phyloP scores from a whole-genome alignment of 2,329 filamentous ascomycete species.

The Fusarium sp. region DNA sequence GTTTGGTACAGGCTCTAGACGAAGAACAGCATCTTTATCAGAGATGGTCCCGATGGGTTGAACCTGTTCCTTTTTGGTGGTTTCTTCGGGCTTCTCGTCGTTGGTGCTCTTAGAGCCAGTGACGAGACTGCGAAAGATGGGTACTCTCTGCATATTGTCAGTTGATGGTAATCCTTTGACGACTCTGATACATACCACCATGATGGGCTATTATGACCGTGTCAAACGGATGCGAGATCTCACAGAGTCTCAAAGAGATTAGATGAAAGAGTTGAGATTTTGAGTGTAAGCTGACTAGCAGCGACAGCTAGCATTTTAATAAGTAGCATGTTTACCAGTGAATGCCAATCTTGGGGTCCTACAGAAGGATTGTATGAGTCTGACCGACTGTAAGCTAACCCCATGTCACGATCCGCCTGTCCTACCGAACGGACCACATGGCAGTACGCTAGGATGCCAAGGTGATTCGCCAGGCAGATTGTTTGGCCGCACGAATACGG shows the following conservation, averaged over 20 bases:
- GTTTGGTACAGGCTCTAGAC: slow-evolving; percentile 53
- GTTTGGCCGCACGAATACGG: not conserved
- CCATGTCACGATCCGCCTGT: not conserved
- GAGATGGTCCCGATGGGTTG: not conserved
- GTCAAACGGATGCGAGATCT: not conserved
- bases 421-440: not conserved
- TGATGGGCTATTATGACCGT: slow-evolving; percentile 13
- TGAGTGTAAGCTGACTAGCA: slow-evolving; percentile 2
- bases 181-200: slow-evolving; percentile 13
- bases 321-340: not conserved
- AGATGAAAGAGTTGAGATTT: not conserved
- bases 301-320: slow-evolving; percentile 1
- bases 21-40: slow-evolving; percentile 34
- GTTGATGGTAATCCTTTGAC: not conserved
- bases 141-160: slow-evolving; percentile 28
- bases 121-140: slow-evolving; percentile 13
- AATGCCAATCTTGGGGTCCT: not conserved
- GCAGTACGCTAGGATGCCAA: not conserved
- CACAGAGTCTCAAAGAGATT: not conserved
- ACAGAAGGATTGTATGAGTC: not conserved
- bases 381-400: not conserved
- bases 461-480: not conserved
- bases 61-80: not conserved
- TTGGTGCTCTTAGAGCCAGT: not conserved
- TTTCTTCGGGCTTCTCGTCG: not conserved